phyloP scores from a whole-genome alignment of 345 rosid species.

The Aurinia saxatilis region DNA sequence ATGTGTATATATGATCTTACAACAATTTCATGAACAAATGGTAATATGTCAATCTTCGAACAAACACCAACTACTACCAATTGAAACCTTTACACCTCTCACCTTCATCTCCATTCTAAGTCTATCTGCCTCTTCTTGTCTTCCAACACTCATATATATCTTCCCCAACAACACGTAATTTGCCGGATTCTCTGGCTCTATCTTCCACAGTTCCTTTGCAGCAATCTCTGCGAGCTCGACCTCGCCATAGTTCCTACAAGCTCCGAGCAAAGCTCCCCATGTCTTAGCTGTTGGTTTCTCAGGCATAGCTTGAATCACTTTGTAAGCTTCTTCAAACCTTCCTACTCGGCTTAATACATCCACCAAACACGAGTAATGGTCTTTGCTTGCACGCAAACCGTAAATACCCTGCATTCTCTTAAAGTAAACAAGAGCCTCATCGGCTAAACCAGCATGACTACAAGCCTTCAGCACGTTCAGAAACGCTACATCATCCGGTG shows the following conservation, averaged over 20 bases:
- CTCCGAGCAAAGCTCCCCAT: constrained; percentile 64
- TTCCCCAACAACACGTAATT: constrained; percentile 43
- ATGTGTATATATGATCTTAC: not conserved
- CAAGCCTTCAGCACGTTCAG: constrained; percentile 60
- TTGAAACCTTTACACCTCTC: constrained; percentile 41
- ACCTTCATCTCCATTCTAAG: constrained; percentile 48
- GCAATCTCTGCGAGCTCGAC: constrained; percentile 59
- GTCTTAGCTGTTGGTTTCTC: constrained; percentile 46
- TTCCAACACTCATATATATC: constrained; percentile 47
- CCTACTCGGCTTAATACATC: constrained; percentile 58
- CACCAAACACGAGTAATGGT: constrained; percentile 59
- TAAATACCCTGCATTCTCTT: constrained; percentile 34
- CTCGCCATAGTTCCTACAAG: constrained; percentile 51
- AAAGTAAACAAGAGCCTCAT: constrained; percentile 43
- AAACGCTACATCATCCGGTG: constrained; percentile 53
- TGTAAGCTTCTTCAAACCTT: constrained; percentile 45
- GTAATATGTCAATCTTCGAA: constrained; percentile 27
- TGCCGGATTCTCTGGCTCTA: constrained; percentile 58
- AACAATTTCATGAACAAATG: not conserved
- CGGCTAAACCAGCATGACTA: constrained; percentile 57
- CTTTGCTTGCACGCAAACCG: constrained; percentile 37
- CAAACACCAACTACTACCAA: constrained; percentile 52
- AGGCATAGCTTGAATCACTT: constrained; percentile 43
- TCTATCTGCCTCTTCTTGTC: constrained; percentile 52
- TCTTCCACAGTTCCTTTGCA: constrained; percentile 40